phyloP scores from a whole-genome alignment of 108 stramenopile species.

The Bacterosira constricta region DNA sequence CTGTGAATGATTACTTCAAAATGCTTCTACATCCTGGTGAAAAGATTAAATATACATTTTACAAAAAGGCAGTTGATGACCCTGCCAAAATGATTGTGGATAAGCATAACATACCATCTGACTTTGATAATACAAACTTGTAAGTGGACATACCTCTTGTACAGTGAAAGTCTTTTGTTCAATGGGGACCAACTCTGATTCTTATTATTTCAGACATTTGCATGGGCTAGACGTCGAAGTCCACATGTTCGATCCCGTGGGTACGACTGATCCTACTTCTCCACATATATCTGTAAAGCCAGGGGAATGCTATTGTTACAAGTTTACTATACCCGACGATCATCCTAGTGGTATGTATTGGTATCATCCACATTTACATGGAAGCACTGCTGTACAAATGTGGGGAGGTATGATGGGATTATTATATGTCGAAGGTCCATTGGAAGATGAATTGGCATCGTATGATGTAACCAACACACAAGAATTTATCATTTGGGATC shows the following conservation, averaged over 20 bases:
- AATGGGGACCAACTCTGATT: too few species aligned
- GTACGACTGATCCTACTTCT: slow-evolving; percentile 47
- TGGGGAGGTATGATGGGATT: slow-evolving; percentile 59
- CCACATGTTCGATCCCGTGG: slow-evolving; percentile 63
- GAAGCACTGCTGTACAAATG: slow-evolving; percentile 48
- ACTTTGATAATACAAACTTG: too few species aligned
- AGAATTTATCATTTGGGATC: slow-evolving; percentile 60
- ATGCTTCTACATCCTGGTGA: too few species aligned
- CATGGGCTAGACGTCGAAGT: slow-evolving; percentile 54
- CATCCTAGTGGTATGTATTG: slow-evolving; percentile 62
- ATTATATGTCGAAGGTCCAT: slow-evolving; percentile 36
- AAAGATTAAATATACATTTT: too few species aligned
- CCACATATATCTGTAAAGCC: slow-evolving; percentile 46
- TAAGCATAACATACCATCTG: too few species aligned
- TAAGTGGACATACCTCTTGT: too few species aligned
- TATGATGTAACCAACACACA: slow-evolving; percentile 32
- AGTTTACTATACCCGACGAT: slow-evolving; percentile 47
- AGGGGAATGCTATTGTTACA: slow-evolving; percentile 54
- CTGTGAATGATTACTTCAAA: too few species aligned
- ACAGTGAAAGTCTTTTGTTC: too few species aligned
- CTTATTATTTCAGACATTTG: too few species aligned
- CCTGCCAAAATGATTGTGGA: too few species aligned
- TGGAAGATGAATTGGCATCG: slow-evolving; percentile 33
- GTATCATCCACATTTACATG: slow-evolving; percentile 64
- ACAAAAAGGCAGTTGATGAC: too few species aligned